Base-by-base conservation (phyloP, 805 yeast species). In the Alloascoidea hylecoeti region DNA sequence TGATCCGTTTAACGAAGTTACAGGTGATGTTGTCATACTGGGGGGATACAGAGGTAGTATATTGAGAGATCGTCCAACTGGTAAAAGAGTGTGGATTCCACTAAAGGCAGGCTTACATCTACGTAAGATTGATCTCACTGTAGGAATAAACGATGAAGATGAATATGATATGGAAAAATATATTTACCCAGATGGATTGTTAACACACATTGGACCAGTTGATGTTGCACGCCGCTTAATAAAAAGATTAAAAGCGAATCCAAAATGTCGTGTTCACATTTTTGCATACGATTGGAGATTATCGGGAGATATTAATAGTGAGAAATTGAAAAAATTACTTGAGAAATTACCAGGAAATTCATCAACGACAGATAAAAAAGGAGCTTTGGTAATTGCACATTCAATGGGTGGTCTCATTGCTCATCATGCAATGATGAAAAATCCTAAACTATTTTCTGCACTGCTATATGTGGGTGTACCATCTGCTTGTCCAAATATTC, bases 241-340 rank as follows among this genome's bases (percentile, higher is more conserved):
- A 36, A 66, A 68, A 35, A 69, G 61, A 46, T 54, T 88, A 27
- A 15, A 34, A n/a, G 46, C 61, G 4, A 77, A 75, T 46, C 77
- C 81, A 2, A 72, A 70, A 9, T 68, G 79, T 3, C 67, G 58
- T 13, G 75, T 83, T 4, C 70, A 72, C 39, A 78, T 79, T 40
- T 88, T 78, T 57, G 94, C 95, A n/a, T 88, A 86, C 55, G 96
- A 88, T 59, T 88, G 96, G 96, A 68, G 96, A 48, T 56, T 86
- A 4, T 74, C 88, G 4, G 65, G 74, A 2, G 81, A 74, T 33
- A 53, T 75, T 3, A 58, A 66, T 15, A 61, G 81, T 9, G 51
- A 57, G 4, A 65, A 74, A 43, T 58, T 88, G n/a, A 58, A 56
- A 23, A 55, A 64, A n/a, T 64, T 63, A 36, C 53, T 83, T 13